Evolutionary conservation across 2,329 filamentous ascomycete genomes (phyloP).

Genomic region (Trichoderma koningiopsis): DNA sequence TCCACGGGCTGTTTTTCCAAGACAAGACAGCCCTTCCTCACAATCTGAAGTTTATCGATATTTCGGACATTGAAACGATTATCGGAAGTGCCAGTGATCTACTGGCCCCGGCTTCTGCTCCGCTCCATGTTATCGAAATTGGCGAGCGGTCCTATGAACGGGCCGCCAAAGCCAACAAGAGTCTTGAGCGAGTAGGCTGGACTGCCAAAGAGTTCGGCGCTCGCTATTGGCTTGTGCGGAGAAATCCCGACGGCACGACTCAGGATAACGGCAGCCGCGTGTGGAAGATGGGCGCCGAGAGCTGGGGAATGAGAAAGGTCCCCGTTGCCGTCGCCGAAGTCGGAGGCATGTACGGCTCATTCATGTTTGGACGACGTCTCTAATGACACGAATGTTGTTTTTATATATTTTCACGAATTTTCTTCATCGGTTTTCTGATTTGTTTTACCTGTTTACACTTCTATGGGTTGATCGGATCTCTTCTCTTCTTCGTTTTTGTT

Average conservation of each 20-base stretch:
- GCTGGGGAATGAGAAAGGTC: constrained; percentile 87
- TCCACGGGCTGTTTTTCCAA: constrained; percentile 65
- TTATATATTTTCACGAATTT: neutral
- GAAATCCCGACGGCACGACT: constrained; percentile 41
- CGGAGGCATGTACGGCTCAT: constrained; percentile 85
- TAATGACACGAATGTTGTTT: constrained; percentile 34
- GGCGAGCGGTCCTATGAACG: constrained; percentile 67
- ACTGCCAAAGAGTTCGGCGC: constrained; percentile 68
- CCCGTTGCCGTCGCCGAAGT: constrained; percentile 91
- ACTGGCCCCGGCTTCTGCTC: constrained; percentile 61
- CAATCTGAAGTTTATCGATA: constrained; percentile 72
- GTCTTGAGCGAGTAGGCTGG: constrained; percentile 68
- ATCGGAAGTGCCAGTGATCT: constrained; percentile 62
- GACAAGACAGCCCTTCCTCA: constrained; percentile 52
- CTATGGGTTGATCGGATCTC: neutral
- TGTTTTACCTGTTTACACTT: neutral
- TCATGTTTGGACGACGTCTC: constrained; percentile 64
- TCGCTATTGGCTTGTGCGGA: constrained; percentile 67
- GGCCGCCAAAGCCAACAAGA: constrained; percentile 63
- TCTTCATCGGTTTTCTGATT: neutral
- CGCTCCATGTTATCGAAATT: constrained; percentile 76
- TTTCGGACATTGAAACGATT: constrained; percentile 64
- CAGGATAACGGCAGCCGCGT: constrained; percentile 54
- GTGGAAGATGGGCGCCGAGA: constrained; percentile 85
- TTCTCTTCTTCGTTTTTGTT: neutral